Evolutionary conservation across 768 basidiomycete genomes (phyloP), one percentile per base, ranked within the genome.

Genomic region (Xerocomus spinulosus): DNA sequence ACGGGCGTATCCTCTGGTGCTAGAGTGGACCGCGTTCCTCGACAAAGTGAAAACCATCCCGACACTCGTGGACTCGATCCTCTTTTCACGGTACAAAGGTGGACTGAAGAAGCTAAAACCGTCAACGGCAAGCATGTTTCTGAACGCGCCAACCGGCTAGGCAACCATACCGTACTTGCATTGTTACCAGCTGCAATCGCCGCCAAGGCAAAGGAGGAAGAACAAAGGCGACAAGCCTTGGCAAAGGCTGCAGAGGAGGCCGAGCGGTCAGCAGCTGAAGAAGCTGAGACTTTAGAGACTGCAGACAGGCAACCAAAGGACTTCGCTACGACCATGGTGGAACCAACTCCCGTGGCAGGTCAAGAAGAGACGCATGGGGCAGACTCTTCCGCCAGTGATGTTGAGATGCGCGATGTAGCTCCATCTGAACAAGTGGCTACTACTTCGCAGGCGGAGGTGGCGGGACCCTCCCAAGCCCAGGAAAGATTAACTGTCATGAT

Each of bases 51-150:
- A 51, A 75, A 69, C 33, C 81, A 81, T 30, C 25, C 57, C 13
- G 66, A 67, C 29, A 40, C 51, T 0, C 66, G 56, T 34, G 82
- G 82, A 37, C 83, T 92, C 41, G 83, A 87, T 26, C 91, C 92
- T 2, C 69, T 90, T 46, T 73, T 87, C 9, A 95, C 93, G 1
- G 62, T 84, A 25, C 87, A 91, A 58, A 80, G 94, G 48, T 97
- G 94, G 94, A 71, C 79, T 2, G 92, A 95, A 61, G 93, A 95
- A 65, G 82, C 80, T 51, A 89, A 87, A 60, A 82, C 89, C 26
- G 69, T 89, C 20, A 83, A 92, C 48, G 85, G 87, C 14, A 82
- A 82, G 53, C 85, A 86, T 49, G 79, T 83, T 9, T 66, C 76
- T 10, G 83, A 87, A 48, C 78, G 91, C 17, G 73, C 81, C 17